Evolutionary conservation across 2,329 filamentous ascomycete species (phyloP).

Genomic region (Juglanconis sp.): DNA sequence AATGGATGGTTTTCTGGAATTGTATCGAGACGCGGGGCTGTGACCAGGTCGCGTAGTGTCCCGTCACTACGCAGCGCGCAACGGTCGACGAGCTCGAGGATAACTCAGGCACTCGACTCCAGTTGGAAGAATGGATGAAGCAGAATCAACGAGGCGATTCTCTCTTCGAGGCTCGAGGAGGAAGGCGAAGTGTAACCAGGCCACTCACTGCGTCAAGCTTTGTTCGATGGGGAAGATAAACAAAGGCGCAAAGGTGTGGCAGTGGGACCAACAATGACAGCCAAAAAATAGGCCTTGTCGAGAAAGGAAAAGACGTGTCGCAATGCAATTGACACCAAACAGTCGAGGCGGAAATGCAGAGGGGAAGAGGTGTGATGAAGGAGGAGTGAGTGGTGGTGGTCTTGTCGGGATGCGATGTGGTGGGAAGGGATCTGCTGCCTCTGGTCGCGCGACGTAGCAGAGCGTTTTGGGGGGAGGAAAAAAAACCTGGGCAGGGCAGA

Average conservation of each 20-base stretch:
- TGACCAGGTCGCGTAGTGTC: slow-evolving; percentile 9
- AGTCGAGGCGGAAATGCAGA: background rate
- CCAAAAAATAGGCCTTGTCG: slow-evolving; percentile 4
- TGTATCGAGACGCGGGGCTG: slow-evolving; percentile 69
- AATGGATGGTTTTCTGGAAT: slow-evolving; percentile 67
- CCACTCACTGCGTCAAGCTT: slow-evolving; percentile 1
- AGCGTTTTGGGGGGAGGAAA: slow-evolving; percentile 7
- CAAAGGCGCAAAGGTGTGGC: slow-evolving; percentile 18
- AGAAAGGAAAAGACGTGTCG: background rate
- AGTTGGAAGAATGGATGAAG: background rate
- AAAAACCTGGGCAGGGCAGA: slow-evolving; percentile 9
- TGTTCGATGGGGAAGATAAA: slow-evolving; percentile 7
- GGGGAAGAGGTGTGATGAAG: background rate
- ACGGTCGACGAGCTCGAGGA: background rate
- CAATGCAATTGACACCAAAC: slow-evolving; percentile 3
- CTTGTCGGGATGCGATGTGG: slow-evolving; percentile 7
- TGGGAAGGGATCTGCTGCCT: slow-evolving; percentile 17
- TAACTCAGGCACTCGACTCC: background rate
- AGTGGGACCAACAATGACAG: slow-evolving; percentile 12
- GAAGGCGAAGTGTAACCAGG: slow-evolving; percentile 1
- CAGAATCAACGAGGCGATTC: background rate
- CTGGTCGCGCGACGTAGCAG: slow-evolving; percentile 11
- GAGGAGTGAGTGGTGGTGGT: slow-evolving; percentile 4
- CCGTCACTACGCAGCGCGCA: background rate
- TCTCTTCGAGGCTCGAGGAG: background rate